Percentiles rank a stretch among this genome's conserved stretches.
phyloP scores from a whole-genome alignment of 1,139 yeast species.

The Entelexis paramagnoliae region DNA sequence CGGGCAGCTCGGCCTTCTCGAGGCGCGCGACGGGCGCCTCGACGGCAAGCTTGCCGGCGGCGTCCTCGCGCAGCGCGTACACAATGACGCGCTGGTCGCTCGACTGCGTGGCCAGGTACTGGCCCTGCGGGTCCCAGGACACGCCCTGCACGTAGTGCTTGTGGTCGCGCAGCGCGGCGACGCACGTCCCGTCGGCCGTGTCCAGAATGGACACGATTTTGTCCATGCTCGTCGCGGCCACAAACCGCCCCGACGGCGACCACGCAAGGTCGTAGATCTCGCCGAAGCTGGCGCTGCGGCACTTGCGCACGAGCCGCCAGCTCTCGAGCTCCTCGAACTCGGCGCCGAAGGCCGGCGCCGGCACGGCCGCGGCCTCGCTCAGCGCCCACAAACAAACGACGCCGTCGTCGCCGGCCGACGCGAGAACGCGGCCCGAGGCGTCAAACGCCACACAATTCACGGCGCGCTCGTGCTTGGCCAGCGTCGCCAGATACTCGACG shows the following conservation, averaged over 20 bases:
- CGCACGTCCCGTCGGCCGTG: slow-evolving; percentile 47
- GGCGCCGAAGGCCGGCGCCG: slow-evolving; percentile 23
- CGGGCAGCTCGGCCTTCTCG: slow-evolving; percentile 36
- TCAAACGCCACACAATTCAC: slow-evolving; percentile 83
- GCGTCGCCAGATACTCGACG: slow-evolving; percentile 49
- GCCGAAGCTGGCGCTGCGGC: slow-evolving; percentile 42
- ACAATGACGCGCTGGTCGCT: slow-evolving; percentile 78
- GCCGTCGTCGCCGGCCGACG: slow-evolving; percentile 95
- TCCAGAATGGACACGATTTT: slow-evolving; percentile 63
- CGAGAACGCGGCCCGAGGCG: slow-evolving; percentile 48
- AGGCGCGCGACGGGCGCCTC: slow-evolving; percentile 34
- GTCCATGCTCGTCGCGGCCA: slow-evolving; percentile 90
- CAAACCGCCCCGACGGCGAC: slow-evolving; percentile 70
- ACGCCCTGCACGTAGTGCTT: slow-evolving; percentile 91
- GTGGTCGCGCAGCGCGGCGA: slow-evolving; percentile 61
- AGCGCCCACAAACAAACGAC: slow-evolving; percentile 68
- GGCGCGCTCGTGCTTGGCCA: slow-evolving; percentile 85
- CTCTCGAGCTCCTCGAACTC: slow-evolving; percentile 48
- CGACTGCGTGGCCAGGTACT: slow-evolving; percentile 73
- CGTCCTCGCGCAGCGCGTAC: slow-evolving; percentile 37
- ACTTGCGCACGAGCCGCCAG: slow-evolving; percentile 53
- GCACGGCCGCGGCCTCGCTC: background rate
- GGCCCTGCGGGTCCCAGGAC: slow-evolving; percentile 81
- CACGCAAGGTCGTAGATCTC: slow-evolving; percentile 87
- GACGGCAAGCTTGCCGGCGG: slow-evolving; percentile 26